Evolutionary conservation across 2,329 filamentous ascomycete species (phyloP).

Genomic region (Diplodia intermedia): DNA sequence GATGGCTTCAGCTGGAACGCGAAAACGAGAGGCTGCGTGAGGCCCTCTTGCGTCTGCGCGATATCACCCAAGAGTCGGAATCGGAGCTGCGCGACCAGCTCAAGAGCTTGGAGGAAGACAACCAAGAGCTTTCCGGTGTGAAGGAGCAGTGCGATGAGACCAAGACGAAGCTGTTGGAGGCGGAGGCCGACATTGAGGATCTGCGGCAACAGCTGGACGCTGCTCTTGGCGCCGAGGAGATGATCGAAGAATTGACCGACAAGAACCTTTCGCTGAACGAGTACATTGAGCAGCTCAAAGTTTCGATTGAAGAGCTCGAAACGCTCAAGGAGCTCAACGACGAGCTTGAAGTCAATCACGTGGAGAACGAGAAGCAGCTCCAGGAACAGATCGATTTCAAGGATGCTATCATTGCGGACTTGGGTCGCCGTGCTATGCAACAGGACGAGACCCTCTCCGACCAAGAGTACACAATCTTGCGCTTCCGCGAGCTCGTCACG

Average conservation of each 20-base stretch:
- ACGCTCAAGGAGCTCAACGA: slow-evolving; percentile 91
- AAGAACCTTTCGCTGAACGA: slow-evolving; percentile 85
- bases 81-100: slow-evolving; percentile 74
- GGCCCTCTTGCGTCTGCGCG: slow-evolving; percentile 81
- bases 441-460: slow-evolving; percentile 84
- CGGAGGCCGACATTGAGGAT: slow-evolving; percentile 80
- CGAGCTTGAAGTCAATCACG: slow-evolving; percentile 90
- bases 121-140: slow-evolving; percentile 48
- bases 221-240: slow-evolving; percentile 85
- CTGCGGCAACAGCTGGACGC: slow-evolving; percentile 90
- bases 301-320: slow-evolving; percentile 85
- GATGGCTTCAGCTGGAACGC: slow-evolving; percentile 90
- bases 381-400: slow-evolving; percentile 92
- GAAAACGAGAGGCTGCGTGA: slow-evolving; percentile 88
- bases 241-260: slow-evolving; percentile 90
- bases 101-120: slow-evolving; percentile 47
- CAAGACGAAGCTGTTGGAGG: slow-evolving; percentile 74
- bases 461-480: slow-evolving; percentile 85
- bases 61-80: slow-evolving; percentile 86
- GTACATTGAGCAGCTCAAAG: slow-evolving; percentile 81
- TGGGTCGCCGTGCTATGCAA: slow-evolving; percentile 72
- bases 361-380: slow-evolving; percentile 91
- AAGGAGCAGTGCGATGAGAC: slow-evolving; percentile 70
- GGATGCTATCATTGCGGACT: slow-evolving; percentile 83
- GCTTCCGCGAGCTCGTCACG: slow-evolving; percentile 88